Base-by-base conservation (phyloP, 345 rosid genomes). In the Geranium brycei region DNA sequence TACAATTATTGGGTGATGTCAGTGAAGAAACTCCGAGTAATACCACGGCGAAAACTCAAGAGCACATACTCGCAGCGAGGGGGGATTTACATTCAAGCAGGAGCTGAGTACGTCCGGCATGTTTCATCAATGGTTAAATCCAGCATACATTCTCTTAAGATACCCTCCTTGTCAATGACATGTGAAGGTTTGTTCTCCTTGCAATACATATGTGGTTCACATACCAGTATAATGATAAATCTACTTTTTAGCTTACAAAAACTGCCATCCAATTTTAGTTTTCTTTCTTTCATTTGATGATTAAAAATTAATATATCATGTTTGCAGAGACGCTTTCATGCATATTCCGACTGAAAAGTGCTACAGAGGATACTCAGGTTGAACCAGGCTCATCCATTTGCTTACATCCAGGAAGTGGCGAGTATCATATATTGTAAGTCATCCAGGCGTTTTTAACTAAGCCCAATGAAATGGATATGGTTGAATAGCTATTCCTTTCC, bases 371-470 rank as follows among this genome's bases (percentile, higher is more conserved):
- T 63, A 58, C 74, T 57, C 78, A 83, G 71, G 75, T 62, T 53
- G 88, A 85, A 72, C 78, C 79, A 62, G 78, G 73, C 65, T 81
- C 86, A 28, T 71, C 84, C 19, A 73, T 85, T 73, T 87, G 86
- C 72, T 85, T 93, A 77, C 90, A 72, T 64, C 78, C 97, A n/a
- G 96, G 91, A 75, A 77, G 81, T 74, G 95, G 97, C 41, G 96
- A 89, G 57, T 84, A 82, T 77, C 95, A 93, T 77, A 85, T 85
- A 67, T 92, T 89, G 97, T 92, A 79, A 86, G 95, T 66, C 62
- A 6, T 11, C 53, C 11, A 47, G 13, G 15, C 53, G 38, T 14
- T 57, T 64, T 57, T 57, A 12, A 57, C 59, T 57, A 16, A 16
- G 59, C 19, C 59, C 51, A 47, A 15, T 47, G 53, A 23, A 23